These are phyloP conservation scores for Wickerhamiella kurtzmanii DNA, from an alignment of 805 yeast genomes.

Conservation along the genomic window DNA sequence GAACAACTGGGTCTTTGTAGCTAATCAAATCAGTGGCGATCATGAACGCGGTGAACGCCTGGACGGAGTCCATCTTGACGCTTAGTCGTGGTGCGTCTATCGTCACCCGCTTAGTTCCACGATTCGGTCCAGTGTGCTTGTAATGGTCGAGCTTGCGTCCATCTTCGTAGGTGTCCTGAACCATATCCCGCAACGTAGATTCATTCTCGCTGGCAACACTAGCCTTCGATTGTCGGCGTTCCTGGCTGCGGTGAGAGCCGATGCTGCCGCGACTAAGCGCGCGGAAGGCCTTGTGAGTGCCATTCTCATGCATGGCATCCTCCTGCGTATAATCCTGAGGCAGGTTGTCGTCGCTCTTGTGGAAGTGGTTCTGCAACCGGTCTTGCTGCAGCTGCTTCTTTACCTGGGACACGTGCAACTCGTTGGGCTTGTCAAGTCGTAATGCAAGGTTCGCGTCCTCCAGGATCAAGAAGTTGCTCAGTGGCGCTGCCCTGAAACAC, in stretches of 20 bases:
- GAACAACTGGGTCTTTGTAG: conserved; percentile 59
- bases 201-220: not conserved
- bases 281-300: not conserved
- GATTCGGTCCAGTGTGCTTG: not conserved
- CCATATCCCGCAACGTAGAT: not conserved
- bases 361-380: not conserved
- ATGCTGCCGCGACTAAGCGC: not conserved
- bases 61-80: conserved; percentile 57
- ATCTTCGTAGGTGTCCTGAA: not conserved
- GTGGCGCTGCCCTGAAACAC: conserved; percentile 39
- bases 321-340: too few species aligned
- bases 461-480: conserved; percentile 41
- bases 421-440: conserved; percentile 42
- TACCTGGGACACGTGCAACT: conserved; percentile 28
- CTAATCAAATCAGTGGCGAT: conserved; percentile 51
- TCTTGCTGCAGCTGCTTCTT: conserved; percentile 3
- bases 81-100: conserved; percentile 60
- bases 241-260: not conserved
- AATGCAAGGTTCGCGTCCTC: conserved; percentile 51
- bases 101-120: conserved; percentile 4
- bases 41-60: conserved; percentile 53
- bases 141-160: not conserved
- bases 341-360: not conserved
- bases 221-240: not conserved
- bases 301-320: not conserved